Percentiles rank a stretch among this genome's conserved stretches.
Evolutionary conservation across 2,329 filamentous ascomycete species (phyloP).

Genomic region (Fusarium foetens): DNA sequence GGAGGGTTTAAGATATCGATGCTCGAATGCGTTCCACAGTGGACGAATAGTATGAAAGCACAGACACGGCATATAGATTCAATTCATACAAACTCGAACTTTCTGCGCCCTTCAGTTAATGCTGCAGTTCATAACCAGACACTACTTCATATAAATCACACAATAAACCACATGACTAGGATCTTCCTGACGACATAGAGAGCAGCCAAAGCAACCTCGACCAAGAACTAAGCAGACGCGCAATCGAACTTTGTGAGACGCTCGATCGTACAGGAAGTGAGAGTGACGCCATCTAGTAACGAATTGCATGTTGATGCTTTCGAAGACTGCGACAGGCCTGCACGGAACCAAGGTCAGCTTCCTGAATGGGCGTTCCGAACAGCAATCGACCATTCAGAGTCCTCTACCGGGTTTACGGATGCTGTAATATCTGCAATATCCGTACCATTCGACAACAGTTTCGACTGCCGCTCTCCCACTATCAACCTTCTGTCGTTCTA

Average conservation of each 20-base stretch:
- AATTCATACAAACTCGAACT: background rate
- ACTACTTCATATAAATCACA: constrained; percentile 13
- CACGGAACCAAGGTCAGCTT: constrained; percentile 23
- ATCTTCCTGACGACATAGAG: constrained; percentile 9
- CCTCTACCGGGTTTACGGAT: constrained; percentile 19
- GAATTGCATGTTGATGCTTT: constrained; percentile 33
- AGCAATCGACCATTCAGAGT: constrained; percentile 29
- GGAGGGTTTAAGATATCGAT: background rate
- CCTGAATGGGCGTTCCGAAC: constrained; percentile 31
- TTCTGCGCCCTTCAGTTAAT: constrained; percentile 4
- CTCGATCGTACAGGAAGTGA: constrained; percentile 29
- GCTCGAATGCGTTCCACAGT: background rate
- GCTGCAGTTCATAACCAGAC: constrained; percentile 4
- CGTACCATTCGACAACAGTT: constrained; percentile 4
- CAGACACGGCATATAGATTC: constrained; percentile 19
- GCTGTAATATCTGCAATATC: constrained; percentile 33
- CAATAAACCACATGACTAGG: constrained; percentile 20
- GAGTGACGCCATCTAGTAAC: constrained; percentile 44
- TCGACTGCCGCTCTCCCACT: constrained; percentile 22
- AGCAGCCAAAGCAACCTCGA: constrained; percentile 2
- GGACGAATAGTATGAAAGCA: background rate
- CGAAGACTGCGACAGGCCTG: constrained; percentile 23
- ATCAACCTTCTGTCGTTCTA: constrained; percentile 16
- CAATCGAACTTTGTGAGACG: constrained; percentile 32
- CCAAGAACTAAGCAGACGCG: constrained; percentile 17